Evolutionary conservation across 2,329 filamentous ascomycete genomes (phyloP), one percentile per base, ranked within the genome.

Genomic region (Pseudogymnoascus sp.): DNA sequence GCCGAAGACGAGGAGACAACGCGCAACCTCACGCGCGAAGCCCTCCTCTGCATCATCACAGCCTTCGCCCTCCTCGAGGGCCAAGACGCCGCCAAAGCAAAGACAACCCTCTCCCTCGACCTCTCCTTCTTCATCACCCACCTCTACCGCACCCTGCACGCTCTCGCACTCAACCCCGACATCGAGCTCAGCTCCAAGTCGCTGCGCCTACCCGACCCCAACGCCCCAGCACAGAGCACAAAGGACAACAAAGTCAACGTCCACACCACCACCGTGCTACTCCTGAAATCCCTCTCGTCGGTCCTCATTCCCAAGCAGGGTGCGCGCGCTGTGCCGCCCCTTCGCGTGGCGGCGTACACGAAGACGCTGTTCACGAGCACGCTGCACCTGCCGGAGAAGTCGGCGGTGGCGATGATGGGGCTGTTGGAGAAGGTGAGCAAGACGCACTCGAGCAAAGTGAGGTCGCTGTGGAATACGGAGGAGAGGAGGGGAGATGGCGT

Each of bases 21-120:
- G 38, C 86, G 92, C 61, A 92, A 96, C 74, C 78, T 88, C 9
- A 91, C 87, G 25, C 87, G 94, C 66, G 92, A 97, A 75, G 84
- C 90, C 9, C 85, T 99, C 4, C 88, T 99, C 61, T 97, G 93
- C 77, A 95, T 92, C 62, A 91, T 95, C 69, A 99, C 94, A 0
- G 94, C 95, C 25, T 97, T 96, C 71, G 91, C 93, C n/a, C 85
- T 99, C 6, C 85, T 99, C 38, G 90, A 94, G 65, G 93, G 94
- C 57, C 94, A 99, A 76, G 93, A 97, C 70, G 91, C 87, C 14
- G 87, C 89, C 75, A 93, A 91, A 75, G 89, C 91, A 57, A 88
- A 91, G 62, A 83, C 86, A 43, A 81, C 87, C 47, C 82, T 97
- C 4, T 89, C 92, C 69, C 86, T 99, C 57, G 95, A 99, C 73